Percentiles rank a stretch among this genome's conserved stretches.
These are phyloP conservation scores for Bryopsis sp. DNA, from an alignment of 139 green algal species.

Conservation along the genomic window DNA sequence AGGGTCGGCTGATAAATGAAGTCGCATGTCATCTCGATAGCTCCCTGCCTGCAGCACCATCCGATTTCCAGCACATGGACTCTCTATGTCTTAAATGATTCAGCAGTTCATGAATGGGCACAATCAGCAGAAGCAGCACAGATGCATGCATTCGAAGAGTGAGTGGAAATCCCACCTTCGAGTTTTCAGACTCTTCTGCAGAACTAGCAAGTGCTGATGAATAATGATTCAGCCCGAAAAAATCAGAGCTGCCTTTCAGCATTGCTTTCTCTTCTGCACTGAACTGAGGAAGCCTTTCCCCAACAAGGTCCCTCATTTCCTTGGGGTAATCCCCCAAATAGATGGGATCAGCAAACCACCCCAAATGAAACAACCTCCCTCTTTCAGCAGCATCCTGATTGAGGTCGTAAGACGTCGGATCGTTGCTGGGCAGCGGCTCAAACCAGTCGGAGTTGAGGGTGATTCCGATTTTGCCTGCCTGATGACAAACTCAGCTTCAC, in stretches of 20 bases:
- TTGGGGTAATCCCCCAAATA: conserved; percentile 30
- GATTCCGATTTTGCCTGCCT: conserved; percentile 25
- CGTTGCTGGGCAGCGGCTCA: conserved; percentile 18
- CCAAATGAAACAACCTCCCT: conserved; percentile 21
- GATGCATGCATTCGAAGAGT: background rate
- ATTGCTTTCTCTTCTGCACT: conserved; percentile 23
- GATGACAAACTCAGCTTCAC: no score
- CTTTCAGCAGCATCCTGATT: conserved; percentile 24
- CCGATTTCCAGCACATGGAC: background rate
- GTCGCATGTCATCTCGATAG: background rate
- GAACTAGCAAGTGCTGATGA: background rate
- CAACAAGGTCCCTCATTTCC: background rate
- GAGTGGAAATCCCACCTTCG: background rate
- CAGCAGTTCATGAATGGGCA: no score
- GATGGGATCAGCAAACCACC: conserved; percentile 30
- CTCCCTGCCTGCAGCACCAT: background rate
- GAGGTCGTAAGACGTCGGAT: conserved; percentile 1
- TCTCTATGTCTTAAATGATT: no score
- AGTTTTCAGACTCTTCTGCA: background rate
- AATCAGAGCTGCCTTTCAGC: conserved; percentile 26
- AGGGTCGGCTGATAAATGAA: background rate
- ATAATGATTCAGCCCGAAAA: conserved; percentile 24
- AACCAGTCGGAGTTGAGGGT: conserved; percentile 27
- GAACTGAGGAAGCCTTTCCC: conserved; percentile 14
- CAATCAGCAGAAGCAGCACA: no score